Percentiles rank a stretch among this genome's conserved stretches.
Conservation (phyloP, 495 filamentous ascomycete species). For the Penicillium angulare region DNA sequence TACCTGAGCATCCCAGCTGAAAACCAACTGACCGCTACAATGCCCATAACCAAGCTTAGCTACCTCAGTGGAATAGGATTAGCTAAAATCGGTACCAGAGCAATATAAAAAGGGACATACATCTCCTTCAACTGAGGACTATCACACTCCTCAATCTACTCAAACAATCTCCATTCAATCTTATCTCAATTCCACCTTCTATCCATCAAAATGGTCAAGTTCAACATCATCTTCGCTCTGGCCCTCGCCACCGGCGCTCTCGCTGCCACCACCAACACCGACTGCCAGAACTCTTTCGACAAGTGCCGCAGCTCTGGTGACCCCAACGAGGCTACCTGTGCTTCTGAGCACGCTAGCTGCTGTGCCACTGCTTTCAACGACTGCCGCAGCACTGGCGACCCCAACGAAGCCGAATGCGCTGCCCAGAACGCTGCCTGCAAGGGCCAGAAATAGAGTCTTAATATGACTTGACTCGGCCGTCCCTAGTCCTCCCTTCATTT, state of each 20-base stretch:
- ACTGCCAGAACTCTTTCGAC: constrained; percentile 11
- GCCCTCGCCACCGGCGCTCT: constrained; percentile 2
- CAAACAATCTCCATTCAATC: neutral
- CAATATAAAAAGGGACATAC: neutral
- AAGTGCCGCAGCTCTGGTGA: constrained; percentile 3
- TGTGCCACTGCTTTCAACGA: constrained; percentile 2
- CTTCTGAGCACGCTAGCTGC: constrained; percentile 6
- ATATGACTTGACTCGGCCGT: neutral
- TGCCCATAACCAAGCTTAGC: too few relatives aligned
- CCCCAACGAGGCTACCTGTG: constrained; percentile 6
- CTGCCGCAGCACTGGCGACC: constrained; percentile 6
- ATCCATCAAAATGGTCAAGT: constrained; percentile 9
- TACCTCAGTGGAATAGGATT: too few relatives aligned
- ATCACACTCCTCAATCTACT: neutral
- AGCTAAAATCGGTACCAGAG: too few relatives aligned
- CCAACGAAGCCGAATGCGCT: constrained; percentile 10
- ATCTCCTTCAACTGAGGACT: neutral
- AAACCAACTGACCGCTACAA: too few relatives aligned
- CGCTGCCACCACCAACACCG: constrained; percentile 6
- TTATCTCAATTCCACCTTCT: too few relatives aligned
- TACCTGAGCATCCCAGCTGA: too few relatives aligned
- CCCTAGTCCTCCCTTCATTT: too few relatives aligned
- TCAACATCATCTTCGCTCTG: constrained; percentile 8
- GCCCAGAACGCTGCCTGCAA: constrained; percentile 11
- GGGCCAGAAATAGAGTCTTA: constrained; percentile 1